These are phyloP conservation scores for Moesziomyces parantarcticus DNA, from an alignment of 1,284 basidiomycete genomes.

Conservation along the genomic window DNA sequence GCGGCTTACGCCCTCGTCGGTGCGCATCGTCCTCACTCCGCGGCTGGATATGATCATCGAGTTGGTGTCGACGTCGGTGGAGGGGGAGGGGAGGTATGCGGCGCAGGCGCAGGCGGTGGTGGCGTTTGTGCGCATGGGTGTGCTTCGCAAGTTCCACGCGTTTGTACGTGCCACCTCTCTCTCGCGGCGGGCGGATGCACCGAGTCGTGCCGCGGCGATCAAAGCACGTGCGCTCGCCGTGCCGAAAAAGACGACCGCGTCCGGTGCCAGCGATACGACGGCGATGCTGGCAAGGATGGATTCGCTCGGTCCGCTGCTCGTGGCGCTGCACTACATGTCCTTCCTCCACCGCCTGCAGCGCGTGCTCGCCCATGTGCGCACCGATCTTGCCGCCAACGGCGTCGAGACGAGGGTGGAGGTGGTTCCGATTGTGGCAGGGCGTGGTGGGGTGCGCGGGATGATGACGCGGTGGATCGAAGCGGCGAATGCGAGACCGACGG, in stretches of 20 bases:
- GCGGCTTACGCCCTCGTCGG: constrained; percentile 31
- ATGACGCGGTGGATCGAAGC: background rate
- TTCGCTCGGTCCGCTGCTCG: constrained; percentile 23
- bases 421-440: constrained; percentile 3
- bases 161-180: constrained; percentile 2
- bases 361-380: constrained; percentile 7
- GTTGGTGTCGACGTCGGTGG: constrained; percentile 12
- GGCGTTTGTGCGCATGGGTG: constrained; percentile 33
- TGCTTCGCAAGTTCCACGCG: constrained; percentile 35
- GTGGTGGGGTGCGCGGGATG: background rate
- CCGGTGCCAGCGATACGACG: constrained; percentile 6
- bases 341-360: constrained; percentile 26
- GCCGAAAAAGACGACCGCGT: constrained; percentile 14
- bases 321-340: constrained; percentile 42
- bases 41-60: constrained; percentile 34
- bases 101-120: constrained; percentile 24
- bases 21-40: constrained; percentile 42
- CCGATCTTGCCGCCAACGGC: background rate
- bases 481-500: no score
- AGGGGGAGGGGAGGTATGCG: constrained; percentile 13
- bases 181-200: constrained; percentile 16
- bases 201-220: constrained; percentile 9
- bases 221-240: constrained; percentile 18
- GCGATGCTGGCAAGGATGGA: constrained; percentile 12
- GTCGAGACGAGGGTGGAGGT: constrained; percentile 5